These are phyloP conservation scores for Gossypium schwendimanii DNA, from an alignment of 441 rosid genomes.

Conservation along the genomic window DNA sequence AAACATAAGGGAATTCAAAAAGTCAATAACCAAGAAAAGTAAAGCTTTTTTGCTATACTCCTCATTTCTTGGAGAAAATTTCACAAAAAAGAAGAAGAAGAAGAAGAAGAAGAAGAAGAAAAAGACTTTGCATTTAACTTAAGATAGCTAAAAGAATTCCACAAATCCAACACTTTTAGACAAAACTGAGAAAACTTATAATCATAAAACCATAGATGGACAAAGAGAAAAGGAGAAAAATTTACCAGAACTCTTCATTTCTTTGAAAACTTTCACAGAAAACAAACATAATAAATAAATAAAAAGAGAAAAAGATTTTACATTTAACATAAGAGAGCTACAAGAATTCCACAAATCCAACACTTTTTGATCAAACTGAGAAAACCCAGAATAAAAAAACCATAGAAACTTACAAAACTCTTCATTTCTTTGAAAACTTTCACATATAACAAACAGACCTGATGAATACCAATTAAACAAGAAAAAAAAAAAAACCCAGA, in stretches of 20 bases:
- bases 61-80: not conserved
- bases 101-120: not conserved
- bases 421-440: not conserved
- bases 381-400: not conserved
- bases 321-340: not conserved
- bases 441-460: not conserved
- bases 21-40: not conserved
- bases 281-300: not conserved
- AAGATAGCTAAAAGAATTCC: not conserved
- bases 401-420: not conserved
- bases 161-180: not conserved
- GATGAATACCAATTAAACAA: not conserved
- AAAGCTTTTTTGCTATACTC: not conserved
- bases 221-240: not conserved
- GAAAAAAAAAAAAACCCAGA: not conserved
- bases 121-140: not conserved
- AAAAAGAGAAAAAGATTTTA: not conserved
- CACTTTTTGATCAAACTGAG: not conserved
- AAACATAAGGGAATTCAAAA: not conserved
- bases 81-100: not conserved
- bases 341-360: not conserved
- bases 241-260: not conserved
- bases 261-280: not conserved
- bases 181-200: not conserved
- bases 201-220: not conserved